Evolutionary conservation across 768 basidiomycete species (phyloP), one percentile per base, ranked within the genome.

Genomic region (Pleurotus giganteus): DNA sequence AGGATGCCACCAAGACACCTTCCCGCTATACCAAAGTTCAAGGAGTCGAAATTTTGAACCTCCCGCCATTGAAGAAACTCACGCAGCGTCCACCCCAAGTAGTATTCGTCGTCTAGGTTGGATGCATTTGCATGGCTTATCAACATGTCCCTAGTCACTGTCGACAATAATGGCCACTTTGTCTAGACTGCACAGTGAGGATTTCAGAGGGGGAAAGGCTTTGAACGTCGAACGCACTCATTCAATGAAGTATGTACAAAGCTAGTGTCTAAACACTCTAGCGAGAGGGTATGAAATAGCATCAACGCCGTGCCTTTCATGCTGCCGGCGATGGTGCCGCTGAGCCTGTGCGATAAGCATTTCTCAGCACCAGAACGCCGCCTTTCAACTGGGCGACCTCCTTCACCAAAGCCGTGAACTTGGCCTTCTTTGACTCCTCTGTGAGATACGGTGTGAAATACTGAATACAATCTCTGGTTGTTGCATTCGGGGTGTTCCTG

Each of bases 351-450:
- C 67, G 64, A 55, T 66, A 74, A 26, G 69, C 71, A 60, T 70
- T 74, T 60, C 82, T 74, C 64, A 89, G 69, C 15, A 83, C 74
- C 47, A 92, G 71, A 26, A 83, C 74, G 34, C 86, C 86, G 41
- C 78, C 78, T 72, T 83, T 87, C 68, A 91, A 66, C 66, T 81
- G 76, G 17, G 90, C 91, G 42, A 91, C 84, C 68, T 91, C 84
- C 73, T 88, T 86, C 43, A 93, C 86, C 68, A 93, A 76, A 8
- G 76, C 79, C n/a, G 89, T 88, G 64, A 93, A 91, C 68, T 78
- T 83, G 45, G 68, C 65, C 77, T 91, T 91, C 75, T 84, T 86
- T 60, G 76, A 79, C 45, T 77, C 78, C 62, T 85, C 84, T 27
- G 81, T 85, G 50, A 92, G 66, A 61, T 89, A 91, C 13, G 84